Evolutionary conservation across 2,329 filamentous ascomycete species (phyloP).

Genomic region (Trichoderma semiorbis): DNA sequence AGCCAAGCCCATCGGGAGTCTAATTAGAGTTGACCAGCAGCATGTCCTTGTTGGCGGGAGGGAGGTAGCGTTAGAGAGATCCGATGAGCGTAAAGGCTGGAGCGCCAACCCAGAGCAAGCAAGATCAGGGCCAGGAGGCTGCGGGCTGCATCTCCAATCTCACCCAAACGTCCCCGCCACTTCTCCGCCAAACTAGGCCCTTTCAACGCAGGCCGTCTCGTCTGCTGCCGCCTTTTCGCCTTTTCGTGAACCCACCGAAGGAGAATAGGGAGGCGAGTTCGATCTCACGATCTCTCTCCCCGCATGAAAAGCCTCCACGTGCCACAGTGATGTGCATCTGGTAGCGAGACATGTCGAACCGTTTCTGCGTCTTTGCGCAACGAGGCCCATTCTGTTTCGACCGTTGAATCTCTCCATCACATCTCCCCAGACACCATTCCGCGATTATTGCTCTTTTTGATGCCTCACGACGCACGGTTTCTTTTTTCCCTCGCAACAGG

Average conservation of each 20-base stretch:
- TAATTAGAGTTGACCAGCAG: conserved; percentile 12
- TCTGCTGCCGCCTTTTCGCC: neutral
- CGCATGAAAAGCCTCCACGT: conserved; percentile 8
- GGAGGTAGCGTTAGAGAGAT: conserved; percentile 14
- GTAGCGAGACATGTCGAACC: neutral
- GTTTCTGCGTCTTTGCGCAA: neutral
- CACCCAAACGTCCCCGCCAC: conserved; percentile 5
- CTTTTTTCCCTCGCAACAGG: neutral
- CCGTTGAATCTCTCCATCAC: neutral
- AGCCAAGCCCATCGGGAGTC: neutral
- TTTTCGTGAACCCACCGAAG: neutral
- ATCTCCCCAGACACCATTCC: neutral
- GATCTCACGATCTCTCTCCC: conserved; percentile 16
- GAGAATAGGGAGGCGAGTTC: neutral
- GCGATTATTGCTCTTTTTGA: neutral
- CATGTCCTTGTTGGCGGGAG: conserved; percentile 13
- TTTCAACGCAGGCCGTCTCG: neutral
- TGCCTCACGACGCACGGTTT: neutral
- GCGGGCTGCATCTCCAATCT: conserved; percentile 12
- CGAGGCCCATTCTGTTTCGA: neutral
- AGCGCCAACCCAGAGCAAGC: conserved; percentile 15
- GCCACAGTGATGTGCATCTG: conserved; percentile 8
- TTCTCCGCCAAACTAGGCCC: conserved; percentile 11
- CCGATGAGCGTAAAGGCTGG: conserved; percentile 11
- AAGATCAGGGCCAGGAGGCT: conserved; percentile 10